Evolutionary conservation across 352 stramenopile genomes (phyloP), one percentile per base, ranked within the genome.

Genomic region (Globisporangium perplexum): DNA sequence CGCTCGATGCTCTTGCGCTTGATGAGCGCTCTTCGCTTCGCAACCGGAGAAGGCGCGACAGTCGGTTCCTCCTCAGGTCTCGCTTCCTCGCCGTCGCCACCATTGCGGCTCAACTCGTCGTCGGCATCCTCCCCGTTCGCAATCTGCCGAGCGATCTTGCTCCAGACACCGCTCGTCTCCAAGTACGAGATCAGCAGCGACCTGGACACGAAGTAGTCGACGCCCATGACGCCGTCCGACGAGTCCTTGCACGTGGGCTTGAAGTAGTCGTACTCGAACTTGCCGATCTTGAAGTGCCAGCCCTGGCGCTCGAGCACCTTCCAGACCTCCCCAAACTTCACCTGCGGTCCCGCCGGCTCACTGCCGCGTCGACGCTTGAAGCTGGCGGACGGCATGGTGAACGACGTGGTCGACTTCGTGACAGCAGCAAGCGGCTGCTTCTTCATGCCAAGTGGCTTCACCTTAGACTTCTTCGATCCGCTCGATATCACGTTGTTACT

Each of bases 291-390:
- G 38, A 72, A 77, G 33, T 83, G 67, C 80, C 80, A 90, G 4
- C 77, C 77, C 54, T 82, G 55, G 36, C 74, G 53, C 3, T 55
- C 46, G n/a, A 90, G 47, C 28, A 71, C 48, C 10, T 48, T 36
- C 79, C 79, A 90, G 50, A 90, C 74, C 12, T 71, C 53, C 7
- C 72, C 76, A 49, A 87, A 90, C 42, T 84, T 86, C n/a, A 83
- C 66, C n/a, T 77, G 59, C 1, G 46, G 59, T 1, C 17, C 48
- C 6, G 30, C n/a, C 14, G 18, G 7, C 3, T 18, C 20, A 17
- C 17, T 26, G 8, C 41, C 41, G 20, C 41, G 41, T 24, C 41
- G 41, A 28, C 41, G 41, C 41, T 46, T 46, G 41, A 46, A 46
- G 23, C n/a, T 46, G 4, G n/a, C n/a, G 20, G n/a, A 24, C 17